Percentiles rank a stretch among this genome's conserved stretches.
phyloP scores from a whole-genome alignment of 306 rosid genomes.

The Castanospermum australe region DNA sequence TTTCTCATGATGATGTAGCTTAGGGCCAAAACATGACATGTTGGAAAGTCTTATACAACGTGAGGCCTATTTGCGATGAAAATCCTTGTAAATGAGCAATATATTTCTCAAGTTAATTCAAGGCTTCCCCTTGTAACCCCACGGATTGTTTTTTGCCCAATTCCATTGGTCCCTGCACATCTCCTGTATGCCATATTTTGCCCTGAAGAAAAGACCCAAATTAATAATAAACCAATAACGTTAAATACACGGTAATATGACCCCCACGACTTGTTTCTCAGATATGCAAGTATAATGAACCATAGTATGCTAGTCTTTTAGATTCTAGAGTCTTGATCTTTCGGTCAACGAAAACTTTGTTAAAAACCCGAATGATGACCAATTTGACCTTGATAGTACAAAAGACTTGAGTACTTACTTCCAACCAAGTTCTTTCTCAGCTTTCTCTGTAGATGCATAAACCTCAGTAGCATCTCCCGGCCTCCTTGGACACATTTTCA shows the following conservation, averaged over 20 bases:
- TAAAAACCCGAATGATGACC: neutral
- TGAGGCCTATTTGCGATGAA: neutral
- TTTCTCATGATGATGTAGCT: neutral
- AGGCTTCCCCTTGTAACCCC: slow-evolving; percentile 61
- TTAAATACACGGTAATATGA: neutral
- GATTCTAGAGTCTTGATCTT: neutral
- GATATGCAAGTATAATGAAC: slow-evolving; percentile 15
- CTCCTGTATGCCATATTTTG: slow-evolving; percentile 61
- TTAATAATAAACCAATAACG: neutral
- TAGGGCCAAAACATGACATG: neutral
- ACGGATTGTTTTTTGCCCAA: slow-evolving; percentile 90
- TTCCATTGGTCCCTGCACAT: slow-evolving; percentile 99
- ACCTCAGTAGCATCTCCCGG: slow-evolving; percentile 91
- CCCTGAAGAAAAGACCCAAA: slow-evolving; percentile 31
- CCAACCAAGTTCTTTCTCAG: slow-evolving; percentile 87
- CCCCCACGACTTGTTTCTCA: neutral
- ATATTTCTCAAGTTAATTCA: slow-evolving; percentile 24
- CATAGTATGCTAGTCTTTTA: neutral
- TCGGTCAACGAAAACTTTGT: neutral
- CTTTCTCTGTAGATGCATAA: slow-evolving; percentile 87
- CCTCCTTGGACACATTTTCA: slow-evolving; percentile 75
- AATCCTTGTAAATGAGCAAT: neutral
- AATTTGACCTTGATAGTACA: neutral
- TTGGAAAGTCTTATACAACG: slow-evolving; percentile 6
- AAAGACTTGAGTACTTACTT: slow-evolving; percentile 54